Percentiles rank a stretch among this genome's conserved stretches.
These are phyloP conservation scores for Mariannaea elegans DNA, from an alignment of 2,329 filamentous ascomycete genomes.

Conservation along the genomic window DNA sequence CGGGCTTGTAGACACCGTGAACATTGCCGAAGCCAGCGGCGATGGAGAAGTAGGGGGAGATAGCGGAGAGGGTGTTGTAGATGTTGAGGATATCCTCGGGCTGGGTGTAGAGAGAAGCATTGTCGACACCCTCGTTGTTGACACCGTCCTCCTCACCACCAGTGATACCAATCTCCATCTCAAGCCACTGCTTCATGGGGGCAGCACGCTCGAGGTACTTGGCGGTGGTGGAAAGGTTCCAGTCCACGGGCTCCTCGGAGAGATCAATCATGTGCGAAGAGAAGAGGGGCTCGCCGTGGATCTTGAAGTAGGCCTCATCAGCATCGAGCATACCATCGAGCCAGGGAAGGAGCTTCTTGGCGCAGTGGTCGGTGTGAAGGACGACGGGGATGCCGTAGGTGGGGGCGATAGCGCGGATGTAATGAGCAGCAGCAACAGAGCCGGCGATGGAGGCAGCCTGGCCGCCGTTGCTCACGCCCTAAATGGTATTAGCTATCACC, in stretches of 20 bases:
- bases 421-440: conserved; percentile 89
- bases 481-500: conserved; percentile 23
- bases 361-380: conserved; percentile 97
- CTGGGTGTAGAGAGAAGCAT: conserved; percentile 97
- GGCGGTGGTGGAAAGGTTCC: conserved; percentile 91
- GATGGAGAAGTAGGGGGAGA: conserved; percentile 97
- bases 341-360: conserved; percentile 99
- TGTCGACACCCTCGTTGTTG: conserved; percentile 98
- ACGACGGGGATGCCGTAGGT: conserved; percentile 90
- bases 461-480: conserved; percentile 80
- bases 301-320: conserved; percentile 95
- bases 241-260: conserved; percentile 88
- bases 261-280: conserved; percentile 99
- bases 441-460: conserved; percentile 91
- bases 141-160: conserved; percentile 98
- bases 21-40: conserved; percentile 99
- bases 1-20: conserved; percentile 98
- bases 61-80: conserved; percentile 83
- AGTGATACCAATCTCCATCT: conserved; percentile 92
- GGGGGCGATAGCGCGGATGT: conserved; percentile 88
- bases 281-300: conserved; percentile 91
- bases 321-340: conserved; percentile 94
- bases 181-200: conserved; percentile 98
- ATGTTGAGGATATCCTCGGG: conserved; percentile 95
- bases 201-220: conserved; percentile 93